Evolutionary conservation across 768 basidiomycete genomes (phyloP), one percentile per base, ranked within the genome.

Genomic region (Sporobolomyces roseus): DNA sequence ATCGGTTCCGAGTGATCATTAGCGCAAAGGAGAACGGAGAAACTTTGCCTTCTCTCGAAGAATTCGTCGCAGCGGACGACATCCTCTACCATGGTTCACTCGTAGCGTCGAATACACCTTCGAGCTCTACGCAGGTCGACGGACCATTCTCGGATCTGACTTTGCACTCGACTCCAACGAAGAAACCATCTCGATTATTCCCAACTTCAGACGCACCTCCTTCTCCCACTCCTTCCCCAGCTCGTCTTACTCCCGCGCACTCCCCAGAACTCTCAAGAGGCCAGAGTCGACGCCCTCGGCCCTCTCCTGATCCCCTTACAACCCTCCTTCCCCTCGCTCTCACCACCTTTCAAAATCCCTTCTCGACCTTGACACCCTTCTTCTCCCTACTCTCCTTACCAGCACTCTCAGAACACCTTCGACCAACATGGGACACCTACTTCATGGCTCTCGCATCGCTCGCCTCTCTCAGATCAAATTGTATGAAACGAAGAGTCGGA

Each of bases 41-140:
- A 7, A 53, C 41, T 41, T 53, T 45, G 1, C 59, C 65, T 12
- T 53, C 75, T 0, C 82, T 98, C 3, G 86, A 89, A 65, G 82
- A 84, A 9, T 97, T 97, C 76, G 82, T 94, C 50, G 79, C 78
- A 27, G 82, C 86, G 60, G 84, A 93, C 76, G 94, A 98, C 78
- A 76, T 77, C 2, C 75, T 84, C 21, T 82, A 86, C 36, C 91
- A 88, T 70, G 89, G 89, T 9, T 27, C 63, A 4, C 43, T 59
- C 23, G 56, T 75, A 33, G 69, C 75, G 0, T 50, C 77, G 6
- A n/a, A n/a, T n/a, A n/a, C n/a, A n/a, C n/a, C n/a, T n/a, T n/a
- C n/a, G n/a, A n/a, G n/a, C n/a, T n/a, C n/a, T n/a, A n/a, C n/a
- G 54, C 17, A n/a, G 14, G 12, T n/a, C 35, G n/a, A n/a, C 54